These are phyloP conservation scores for Aspergillus oerlinghausenensis DNA, from an alignment of 2,329 filamentous ascomycete genomes.

Conservation along the genomic window DNA sequence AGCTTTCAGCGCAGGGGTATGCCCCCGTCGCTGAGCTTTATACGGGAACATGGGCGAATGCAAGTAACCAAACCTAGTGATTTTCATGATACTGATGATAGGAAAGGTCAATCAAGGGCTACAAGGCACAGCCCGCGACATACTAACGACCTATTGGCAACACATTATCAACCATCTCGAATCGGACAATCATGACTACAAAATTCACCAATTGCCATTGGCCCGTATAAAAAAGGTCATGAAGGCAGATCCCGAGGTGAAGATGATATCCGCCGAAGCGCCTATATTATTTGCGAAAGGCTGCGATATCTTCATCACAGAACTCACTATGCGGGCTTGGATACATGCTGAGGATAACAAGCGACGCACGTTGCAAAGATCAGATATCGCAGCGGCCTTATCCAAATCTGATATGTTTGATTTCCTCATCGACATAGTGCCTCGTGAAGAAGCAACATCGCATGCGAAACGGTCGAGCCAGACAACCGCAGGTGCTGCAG, in stretches of 20 bases:
- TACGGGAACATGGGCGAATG: constrained; percentile 92
- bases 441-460: constrained; percentile 83
- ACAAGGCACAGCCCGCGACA: constrained; percentile 88
- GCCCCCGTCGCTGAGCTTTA: constrained; percentile 87
- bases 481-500: constrained; percentile 46
- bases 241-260: constrained; percentile 98
- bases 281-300: constrained; percentile 98
- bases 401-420: constrained; percentile 99
- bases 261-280: constrained; percentile 99
- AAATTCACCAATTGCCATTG: constrained; percentile 90
- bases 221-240: constrained; percentile 99
- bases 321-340: constrained; percentile 98
- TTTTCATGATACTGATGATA: constrained; percentile 17
- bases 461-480: constrained; percentile 71
- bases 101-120: constrained; percentile 87
- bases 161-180: constrained; percentile 96
- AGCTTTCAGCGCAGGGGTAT: constrained; percentile 83
- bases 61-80: constrained; percentile 41
- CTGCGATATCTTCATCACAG: constrained; percentile 98
- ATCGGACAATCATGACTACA: constrained; percentile 94
- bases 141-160: constrained; percentile 98
- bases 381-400: constrained; percentile 91
- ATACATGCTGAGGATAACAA: constrained; percentile 99
- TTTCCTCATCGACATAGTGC: constrained; percentile 98
- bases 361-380: constrained; percentile 86